Base-by-base conservation (phyloP, 805 yeast species). In the Ogataea ganodermae region DNA sequence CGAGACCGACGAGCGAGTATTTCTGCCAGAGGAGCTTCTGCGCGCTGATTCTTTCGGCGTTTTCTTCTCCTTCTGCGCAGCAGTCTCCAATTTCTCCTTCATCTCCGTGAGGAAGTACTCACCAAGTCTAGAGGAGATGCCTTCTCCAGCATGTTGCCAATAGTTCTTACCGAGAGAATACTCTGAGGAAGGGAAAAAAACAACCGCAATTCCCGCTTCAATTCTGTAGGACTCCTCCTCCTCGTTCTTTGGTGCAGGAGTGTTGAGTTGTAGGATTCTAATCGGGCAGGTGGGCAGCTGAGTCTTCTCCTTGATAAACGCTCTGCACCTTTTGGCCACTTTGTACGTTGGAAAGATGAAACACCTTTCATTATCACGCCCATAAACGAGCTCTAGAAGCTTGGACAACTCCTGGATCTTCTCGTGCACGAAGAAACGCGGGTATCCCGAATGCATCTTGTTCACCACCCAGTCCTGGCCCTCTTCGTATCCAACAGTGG, bases 141-240 rank as follows among this genome's bases (percentile, higher is more conserved):
- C 96, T 66, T 92, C 97, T 22, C 99, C 99, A 0, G 96, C 74
- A 61, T 91, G 97, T 65, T 92, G 97, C 99, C 99, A 94, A 69
- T 89, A 94, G 58, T 81, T 81, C 62, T 89, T 90, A 32, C 94
- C 91, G 3, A 86, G 65, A 1, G 79, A 65, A 52, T 74, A 81
- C 49, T 76, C 81, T 3, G 73, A 70, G 1, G 72, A 65, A 1
- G 88, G 88, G 59, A 86, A 87, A 51, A 94, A 83, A n/a, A 90
- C 89, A 17, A 81, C 86, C 0, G 91, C 85, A 45, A 92, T 79
- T 33, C 79, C 78, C 12, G 90, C 80, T 57, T 84, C 91, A 22
- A 81, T 71, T 49, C 81, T 75, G 51, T 75, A 75, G 1, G 81
- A 74, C 46, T 70, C 75, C 53, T 86, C 94, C 35, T 77, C 81